phyloP scores from a whole-genome alignment of 2,329 filamentous ascomycete species.

The Emydomyces testavorans region DNA sequence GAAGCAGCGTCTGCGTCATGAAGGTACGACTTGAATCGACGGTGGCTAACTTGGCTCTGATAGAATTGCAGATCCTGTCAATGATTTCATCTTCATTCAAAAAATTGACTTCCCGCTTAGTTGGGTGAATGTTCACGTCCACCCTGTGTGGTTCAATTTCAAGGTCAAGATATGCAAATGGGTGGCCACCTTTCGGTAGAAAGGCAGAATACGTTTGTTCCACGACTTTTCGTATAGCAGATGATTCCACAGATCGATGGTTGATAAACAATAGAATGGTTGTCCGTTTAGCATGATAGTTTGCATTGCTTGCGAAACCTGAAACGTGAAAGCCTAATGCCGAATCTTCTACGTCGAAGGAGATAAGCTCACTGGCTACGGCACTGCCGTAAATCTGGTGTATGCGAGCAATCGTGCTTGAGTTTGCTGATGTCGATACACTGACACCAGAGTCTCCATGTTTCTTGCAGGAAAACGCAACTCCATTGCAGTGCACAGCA shows the following conservation, averaged over 20 bases:
- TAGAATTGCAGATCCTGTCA: slow-evolving; percentile 67
- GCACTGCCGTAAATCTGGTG: slow-evolving; percentile 75
- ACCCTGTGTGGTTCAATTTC: slow-evolving; percentile 86
- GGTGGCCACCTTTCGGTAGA: slow-evolving; percentile 84
- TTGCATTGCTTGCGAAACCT: slow-evolving; percentile 80
- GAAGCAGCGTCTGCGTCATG: slow-evolving; percentile 80
- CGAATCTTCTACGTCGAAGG: slow-evolving; percentile 58
- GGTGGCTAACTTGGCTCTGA: slow-evolving; percentile 64
- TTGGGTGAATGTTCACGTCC: slow-evolving; percentile 95
- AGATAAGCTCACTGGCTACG: slow-evolving; percentile 78
- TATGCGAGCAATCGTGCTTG: slow-evolving; percentile 68
- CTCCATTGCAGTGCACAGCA: slow-evolving; percentile 79
- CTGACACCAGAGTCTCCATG: slow-evolving; percentile 76
- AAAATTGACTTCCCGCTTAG: slow-evolving; percentile 93
- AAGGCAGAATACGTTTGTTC: slow-evolving; percentile 84
- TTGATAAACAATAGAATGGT: slow-evolving; percentile 90
- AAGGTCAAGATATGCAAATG: slow-evolving; percentile 83
- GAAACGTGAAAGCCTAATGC: slow-evolving; percentile 75
- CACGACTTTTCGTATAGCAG: slow-evolving; percentile 72
- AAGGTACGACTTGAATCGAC: slow-evolving; percentile 93
- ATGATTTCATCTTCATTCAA: slow-evolving; percentile 95
- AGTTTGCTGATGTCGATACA: slow-evolving; percentile 63
- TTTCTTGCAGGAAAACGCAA: slow-evolving; percentile 95
- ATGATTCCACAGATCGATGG: slow-evolving; percentile 83
- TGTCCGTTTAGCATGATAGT: slow-evolving; percentile 86